These are phyloP conservation scores for Pelargonium australe DNA, from an alignment of 441 rosid species.

Conservation along the genomic window DNA sequence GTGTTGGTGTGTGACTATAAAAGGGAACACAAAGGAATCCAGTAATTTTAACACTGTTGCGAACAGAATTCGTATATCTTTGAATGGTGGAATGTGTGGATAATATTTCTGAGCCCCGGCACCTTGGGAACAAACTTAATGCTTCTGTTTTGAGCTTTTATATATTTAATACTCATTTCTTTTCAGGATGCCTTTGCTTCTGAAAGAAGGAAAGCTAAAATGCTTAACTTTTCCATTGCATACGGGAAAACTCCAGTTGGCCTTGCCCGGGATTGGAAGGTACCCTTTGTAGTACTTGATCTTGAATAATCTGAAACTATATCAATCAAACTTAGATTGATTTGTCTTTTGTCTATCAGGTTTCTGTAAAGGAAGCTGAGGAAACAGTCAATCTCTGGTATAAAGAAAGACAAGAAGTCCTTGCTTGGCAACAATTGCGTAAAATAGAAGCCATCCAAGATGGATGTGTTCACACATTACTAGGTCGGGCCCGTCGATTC, in stretches of 20 bases:
- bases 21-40: background rate
- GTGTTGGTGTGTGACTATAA: background rate
- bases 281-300: conserved; percentile 21
- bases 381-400: conserved; percentile 89
- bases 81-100: background rate
- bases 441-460: conserved; percentile 55
- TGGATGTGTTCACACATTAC: conserved; percentile 64
- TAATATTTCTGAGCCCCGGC: background rate
- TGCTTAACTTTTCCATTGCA: conserved; percentile 97
- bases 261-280: conserved; percentile 97
- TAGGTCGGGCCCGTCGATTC: conserved; percentile 82
- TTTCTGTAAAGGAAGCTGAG: conserved; percentile 75
- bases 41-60: background rate
- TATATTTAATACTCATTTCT: conserved; percentile 10
- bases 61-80: background rate
- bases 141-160: background rate
- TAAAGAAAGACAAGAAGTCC: conserved; percentile 82
- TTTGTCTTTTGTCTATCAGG: conserved; percentile 40
- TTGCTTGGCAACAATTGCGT: conserved; percentile 69
- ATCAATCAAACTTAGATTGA: conserved; percentile 20
- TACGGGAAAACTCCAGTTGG: conserved; percentile 92
- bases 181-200: conserved; percentile 82
- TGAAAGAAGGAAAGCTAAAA: conserved; percentile 96
- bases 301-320: conserved; percentile 16
- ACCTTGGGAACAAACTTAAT: background rate